Evolutionary conservation across 202 grass and related monocot species (phyloP), one percentile per base, ranked within the genome.

Genomic region (Alloteropsis angusta): DNA sequence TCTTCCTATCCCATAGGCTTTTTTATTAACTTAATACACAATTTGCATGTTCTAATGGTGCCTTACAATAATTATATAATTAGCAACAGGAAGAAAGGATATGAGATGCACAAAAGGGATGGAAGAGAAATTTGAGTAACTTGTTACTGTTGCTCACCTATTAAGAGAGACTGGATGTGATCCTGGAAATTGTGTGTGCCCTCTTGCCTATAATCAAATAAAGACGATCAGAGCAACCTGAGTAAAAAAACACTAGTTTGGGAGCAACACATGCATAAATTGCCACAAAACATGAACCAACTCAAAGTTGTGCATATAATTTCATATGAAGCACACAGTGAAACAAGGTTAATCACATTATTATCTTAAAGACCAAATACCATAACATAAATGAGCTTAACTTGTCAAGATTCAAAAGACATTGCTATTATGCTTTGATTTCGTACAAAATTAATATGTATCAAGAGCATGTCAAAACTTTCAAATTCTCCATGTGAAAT

Each of bases 131-230:
- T 61, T 44, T 60, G 19, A 15, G 26, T 80, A 23, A 42, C 25
- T 60, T 14, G 22, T 61, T 70, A 56, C 56, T 16, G 77, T 39
- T 72, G 34, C 43, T 68, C 67, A 94, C 95, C 91, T 98, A 75
- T 98, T 92, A 85, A 98, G 92, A 85, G 95, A 98, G 71, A 98
- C 95, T 44, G 95, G 95, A 81, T 98, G 95, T 79, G 95, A 98
- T 75, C 95, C 95, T 49, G 92, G 92, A 94, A 98, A 98, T 74
- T 98, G 95, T 35, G 83, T 57, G 76, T 85, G 76, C 25, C 85
- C 95, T 85, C 89, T 94, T 35, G 39, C 76, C 95, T 98, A 74
- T 56, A 84, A 66, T n/a, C 65, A 89, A 90, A 86, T 15, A 75
- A 37, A 82, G 25, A 45, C 9, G 16, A 72, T 52, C 17, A 71